Base-by-base conservation (phyloP, 441 rosid genomes). In the Corymbia calophylla region DNA sequence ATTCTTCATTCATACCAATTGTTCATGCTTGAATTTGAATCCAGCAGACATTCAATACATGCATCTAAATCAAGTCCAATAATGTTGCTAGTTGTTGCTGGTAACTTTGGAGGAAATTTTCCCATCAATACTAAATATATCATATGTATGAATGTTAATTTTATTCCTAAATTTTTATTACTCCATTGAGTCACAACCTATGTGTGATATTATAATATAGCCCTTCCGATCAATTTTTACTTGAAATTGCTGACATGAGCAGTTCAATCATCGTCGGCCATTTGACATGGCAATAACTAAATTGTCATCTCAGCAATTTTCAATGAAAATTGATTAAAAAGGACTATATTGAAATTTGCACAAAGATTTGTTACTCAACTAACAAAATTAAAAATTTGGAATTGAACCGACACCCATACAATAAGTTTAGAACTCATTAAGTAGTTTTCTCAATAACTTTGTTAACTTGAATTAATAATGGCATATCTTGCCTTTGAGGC, bases 211-310 rank as follows among this genome's bases (percentile, higher is more conserved):
- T 56, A 4, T 11, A 4, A 56, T 23, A 55, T 21, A 56, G 27
- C 19, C 27, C 10, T 56, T 23, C 5, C 5, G 62, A 1, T 23
- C 29, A 8, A 56, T 21, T 56, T 56, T 56, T 9, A 27, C 10
- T 56, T 10, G 4, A 56, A 56, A 56, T 56, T 11, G 2, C 12
- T 56, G 62, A 56, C 29, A 4, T 56, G 9, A 2, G n/a, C 2
- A 1, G 4, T 23, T 56, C 3, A 21, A 12, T 19, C 62, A 23
- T 21, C 5, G 12, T 4, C 5, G 11, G 5, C 5, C 3, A 2
- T 8, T 5, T 56, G 2, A 56, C 11, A 5, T 56, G 62, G 62
- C 3, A 10, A 12, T 56, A 56, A 8, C 2, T 56, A 12, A 56
- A 23, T 1, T 0, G 23, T 2, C 23, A 8, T 25, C 4, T 55